Evolutionary conservation across 148 eudicot genomes (phyloP).

Genomic region (Rhododendron ferrugineum): DNA sequence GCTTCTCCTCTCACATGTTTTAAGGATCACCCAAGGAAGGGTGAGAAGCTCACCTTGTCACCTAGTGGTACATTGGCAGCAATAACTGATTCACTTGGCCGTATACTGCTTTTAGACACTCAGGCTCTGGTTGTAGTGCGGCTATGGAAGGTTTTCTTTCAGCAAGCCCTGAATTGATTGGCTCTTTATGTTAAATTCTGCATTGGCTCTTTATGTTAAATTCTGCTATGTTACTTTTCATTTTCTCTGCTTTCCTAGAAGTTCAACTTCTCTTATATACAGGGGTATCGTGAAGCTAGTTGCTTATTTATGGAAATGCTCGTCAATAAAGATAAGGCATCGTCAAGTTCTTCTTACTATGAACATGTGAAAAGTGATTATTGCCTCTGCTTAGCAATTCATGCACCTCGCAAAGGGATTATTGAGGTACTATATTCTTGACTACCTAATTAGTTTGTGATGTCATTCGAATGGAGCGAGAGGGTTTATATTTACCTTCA

Average conservation of each 20-base stretch:
- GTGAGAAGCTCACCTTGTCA: slow-evolving; percentile 89
- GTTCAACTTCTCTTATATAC: slow-evolving; percentile 14
- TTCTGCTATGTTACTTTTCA: background rate
- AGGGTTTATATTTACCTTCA: background rate
- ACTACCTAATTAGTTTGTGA: background rate
- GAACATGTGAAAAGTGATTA: slow-evolving; percentile 68
- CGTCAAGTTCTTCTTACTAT: slow-evolving; percentile 35
- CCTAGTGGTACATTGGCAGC: slow-evolving; percentile 99
- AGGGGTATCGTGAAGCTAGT: slow-evolving; percentile 95
- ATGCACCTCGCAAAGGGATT: slow-evolving; percentile 93
- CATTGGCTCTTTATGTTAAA: background rate
- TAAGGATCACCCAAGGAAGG: slow-evolving; percentile 90
- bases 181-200: background rate
- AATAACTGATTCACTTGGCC: slow-evolving; percentile 97
- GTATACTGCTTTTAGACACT: slow-evolving; percentile 86
- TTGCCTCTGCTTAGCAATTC: slow-evolving; percentile 85
- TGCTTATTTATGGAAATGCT: slow-evolving; percentile 94
- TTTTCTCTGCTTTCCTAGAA: background rate
- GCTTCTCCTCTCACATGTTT: slow-evolving; percentile 86
- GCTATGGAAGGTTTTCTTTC: slow-evolving; percentile 71
- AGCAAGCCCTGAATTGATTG: slow-evolving; percentile 4
- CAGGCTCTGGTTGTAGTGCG: slow-evolving; percentile 94
- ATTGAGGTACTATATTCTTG: slow-evolving; percentile 57
- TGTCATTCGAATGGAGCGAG: background rate
- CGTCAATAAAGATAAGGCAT: slow-evolving; percentile 43